Evolutionary conservation across 306 rosid species (phyloP).

Genomic region (Parietaria judaica): DNA sequence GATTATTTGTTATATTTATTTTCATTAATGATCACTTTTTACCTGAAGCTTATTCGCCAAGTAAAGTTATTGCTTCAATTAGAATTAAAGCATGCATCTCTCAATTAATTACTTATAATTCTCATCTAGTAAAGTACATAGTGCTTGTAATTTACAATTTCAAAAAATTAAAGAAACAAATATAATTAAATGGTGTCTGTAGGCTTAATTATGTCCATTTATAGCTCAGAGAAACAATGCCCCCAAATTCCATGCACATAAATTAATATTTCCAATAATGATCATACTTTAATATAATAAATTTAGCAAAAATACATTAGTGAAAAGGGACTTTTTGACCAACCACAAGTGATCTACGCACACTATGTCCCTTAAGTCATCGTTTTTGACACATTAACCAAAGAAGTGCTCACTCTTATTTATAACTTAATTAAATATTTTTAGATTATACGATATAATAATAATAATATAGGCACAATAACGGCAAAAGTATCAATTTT

Average conservation of each 20-base stretch:
- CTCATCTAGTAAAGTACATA: not conserved
- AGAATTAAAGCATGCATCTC: not conserved
- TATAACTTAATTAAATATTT: too few relatives aligned
- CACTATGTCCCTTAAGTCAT: slow-evolving; percentile 14
- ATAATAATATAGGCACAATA: too few relatives aligned
- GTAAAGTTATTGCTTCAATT: too few relatives aligned
- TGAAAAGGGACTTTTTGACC: slow-evolving; percentile 15
- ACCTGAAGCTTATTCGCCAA: too few relatives aligned
- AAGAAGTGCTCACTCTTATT: not conserved
- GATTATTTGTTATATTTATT: too few relatives aligned
- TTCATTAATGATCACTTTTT: too few relatives aligned
- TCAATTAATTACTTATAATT: not conserved
- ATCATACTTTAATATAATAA: not conserved
- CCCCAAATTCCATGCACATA: slow-evolving; percentile 1
- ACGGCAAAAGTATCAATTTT: too few relatives aligned
- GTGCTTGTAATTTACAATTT: not conserved
- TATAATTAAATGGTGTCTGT: not conserved
- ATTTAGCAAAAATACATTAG: not conserved
- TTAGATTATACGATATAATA: too few relatives aligned
- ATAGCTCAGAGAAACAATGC: slow-evolving; percentile 7
- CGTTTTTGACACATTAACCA: slow-evolving; percentile 6
- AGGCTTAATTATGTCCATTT: slow-evolving; percentile 4
- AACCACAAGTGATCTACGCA: not conserved
- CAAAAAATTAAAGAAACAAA: not conserved
- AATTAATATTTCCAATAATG: too few relatives aligned